Base-by-base conservation (phyloP, 1,284 basidiomycete genomes). In the Pyrrhoderma noxium region DNA sequence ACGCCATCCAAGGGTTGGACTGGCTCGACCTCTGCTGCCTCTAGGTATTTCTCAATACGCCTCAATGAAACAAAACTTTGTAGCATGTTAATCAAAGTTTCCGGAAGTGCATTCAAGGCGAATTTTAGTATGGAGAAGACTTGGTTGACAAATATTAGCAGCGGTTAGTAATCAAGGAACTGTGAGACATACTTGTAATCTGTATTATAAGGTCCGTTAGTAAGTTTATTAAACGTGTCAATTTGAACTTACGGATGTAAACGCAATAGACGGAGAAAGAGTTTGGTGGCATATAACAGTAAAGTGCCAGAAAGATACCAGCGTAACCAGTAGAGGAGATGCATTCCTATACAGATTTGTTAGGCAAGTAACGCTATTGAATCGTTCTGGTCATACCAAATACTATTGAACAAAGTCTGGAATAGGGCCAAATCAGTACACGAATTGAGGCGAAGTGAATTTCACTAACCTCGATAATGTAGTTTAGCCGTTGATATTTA, bases 111-210 rank as follows among this genome's bases (percentile, higher is more conserved):
- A 59, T 88, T 91, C 42, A 93, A 73, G 1, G 85, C 84, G 59
- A 83, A 89, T 56, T 84, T 85, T 70, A 96, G 82, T 67, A 95
- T 92, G 53, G 78, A 78, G 68, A 95, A 95, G 5, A 97, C 90
- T 52, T n/a, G n/a, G 19, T 16, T 0, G 2, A 49, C 21, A 16
- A 2, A n/a, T 34, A 16, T 18, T 11, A 3, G 4, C 72, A 69
- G 59, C 25, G 58, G 45, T 43, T 44, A 18, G 35, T 42, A 51
- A 18, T 42, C 36, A 21, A 49, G 38, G 44, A 58, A 21, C 52
- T 40, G 40, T 27, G 35, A 36, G n/a, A 38, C 45, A 49, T 21
- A 48, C 25, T 50, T 11, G 34, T 47, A 37, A 54, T 54, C 52
- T 54, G 23, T 34, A n/a, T 21, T 14, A n/a, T n/a, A n/a, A n/a